Percentiles rank a stretch among this genome's conserved stretches.
These are phyloP conservation scores for Sclerotinia glacialis DNA, from an alignment of 2,329 filamentous ascomycete genomes.

Conservation along the genomic window DNA sequence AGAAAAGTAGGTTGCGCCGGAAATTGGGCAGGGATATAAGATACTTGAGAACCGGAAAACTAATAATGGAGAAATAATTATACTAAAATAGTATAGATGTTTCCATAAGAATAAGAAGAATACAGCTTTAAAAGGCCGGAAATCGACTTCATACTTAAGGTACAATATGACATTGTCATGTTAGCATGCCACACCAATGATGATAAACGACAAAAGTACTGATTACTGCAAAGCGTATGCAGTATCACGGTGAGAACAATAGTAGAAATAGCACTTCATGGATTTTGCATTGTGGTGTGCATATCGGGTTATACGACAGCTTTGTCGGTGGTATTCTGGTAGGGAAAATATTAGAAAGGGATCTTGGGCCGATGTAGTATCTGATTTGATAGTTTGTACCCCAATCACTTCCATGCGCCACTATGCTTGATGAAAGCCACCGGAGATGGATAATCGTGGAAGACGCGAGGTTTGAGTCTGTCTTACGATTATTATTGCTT, in stretches of 20 bases:
- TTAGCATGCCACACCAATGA: neutral
- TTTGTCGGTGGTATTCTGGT: slow-evolving; percentile 13
- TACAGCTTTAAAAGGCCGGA: neutral
- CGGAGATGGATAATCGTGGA: no score
- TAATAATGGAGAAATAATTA: no score
- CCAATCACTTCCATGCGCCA: neutral
- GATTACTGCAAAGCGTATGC: slow-evolving; percentile 14
- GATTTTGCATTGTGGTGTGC: slow-evolving; percentile 15
- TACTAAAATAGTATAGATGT: neutral
- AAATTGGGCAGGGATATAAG: no score
- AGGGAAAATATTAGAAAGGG: slow-evolving; percentile 10
- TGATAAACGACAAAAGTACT: slow-evolving; percentile 2
- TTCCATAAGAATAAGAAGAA: neutral
- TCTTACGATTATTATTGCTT: neutral
- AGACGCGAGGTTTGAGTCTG: neutral
- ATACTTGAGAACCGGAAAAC: neutral
- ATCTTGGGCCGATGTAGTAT: slow-evolving; percentile 7
- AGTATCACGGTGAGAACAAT: slow-evolving; percentile 15
- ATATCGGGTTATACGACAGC: slow-evolving; percentile 19
- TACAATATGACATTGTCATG: neutral
- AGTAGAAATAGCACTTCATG: slow-evolving; percentile 7
- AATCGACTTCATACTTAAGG: neutral
- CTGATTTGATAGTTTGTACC: neutral
- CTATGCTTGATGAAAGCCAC: slow-evolving; percentile 3
- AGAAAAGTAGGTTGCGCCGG: neutral